Base-by-base conservation (phyloP, 2,329 filamentous ascomycete species). In the Helicocarpus griseus region DNA sequence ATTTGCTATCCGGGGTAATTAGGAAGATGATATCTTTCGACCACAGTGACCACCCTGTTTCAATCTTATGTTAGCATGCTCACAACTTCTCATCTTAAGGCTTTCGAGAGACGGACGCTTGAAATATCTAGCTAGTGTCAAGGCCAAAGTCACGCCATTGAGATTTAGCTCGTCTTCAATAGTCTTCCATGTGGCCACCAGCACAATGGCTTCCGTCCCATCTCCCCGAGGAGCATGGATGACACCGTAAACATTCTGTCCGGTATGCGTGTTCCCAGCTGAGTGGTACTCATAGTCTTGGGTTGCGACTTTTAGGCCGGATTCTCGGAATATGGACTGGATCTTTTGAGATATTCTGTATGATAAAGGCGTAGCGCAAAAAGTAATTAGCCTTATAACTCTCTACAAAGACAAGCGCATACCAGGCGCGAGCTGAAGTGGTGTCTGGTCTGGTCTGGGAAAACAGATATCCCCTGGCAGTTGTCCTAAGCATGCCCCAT, bases 21-120 rank as follows among this genome's bases (percentile, higher is more conserved):
- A 98, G 72, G 60, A 98, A 82, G 53, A 98, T 91, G 59, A 98
- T 95, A 67, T 98, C 93, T 70, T 98, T 98, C 53, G 90, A 96
- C 93, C 93, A 98, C 26, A 98, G 77, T 49, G 89, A 96, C 93
- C 93, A 98, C 60, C 86, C 81, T 83, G 47, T 26, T n/a, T 5
- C 41, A 52, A 26, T 40, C 38, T 21, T 36, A 19, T 31, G 17
- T 36, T 46, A 50, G 49, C 21, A 41, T 26, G 38, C n/a, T n/a
- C 14, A 6, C 21, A 1, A 29, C 22, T 17, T 19, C 1, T 31
- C n/a, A 19, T 14, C 11, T 4, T 41, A 28, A 5, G 2, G 22
- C 5, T 29, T 29, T 1, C 5, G 26, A 26, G 28, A 35, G 11
- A 41, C 75, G 29, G 63, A 81, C 87, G 82, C 70, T 94, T 95